These are phyloP conservation scores for Physaria fendleri DNA, from an alignment of 345 rosid genomes.

Conservation along the genomic window DNA sequence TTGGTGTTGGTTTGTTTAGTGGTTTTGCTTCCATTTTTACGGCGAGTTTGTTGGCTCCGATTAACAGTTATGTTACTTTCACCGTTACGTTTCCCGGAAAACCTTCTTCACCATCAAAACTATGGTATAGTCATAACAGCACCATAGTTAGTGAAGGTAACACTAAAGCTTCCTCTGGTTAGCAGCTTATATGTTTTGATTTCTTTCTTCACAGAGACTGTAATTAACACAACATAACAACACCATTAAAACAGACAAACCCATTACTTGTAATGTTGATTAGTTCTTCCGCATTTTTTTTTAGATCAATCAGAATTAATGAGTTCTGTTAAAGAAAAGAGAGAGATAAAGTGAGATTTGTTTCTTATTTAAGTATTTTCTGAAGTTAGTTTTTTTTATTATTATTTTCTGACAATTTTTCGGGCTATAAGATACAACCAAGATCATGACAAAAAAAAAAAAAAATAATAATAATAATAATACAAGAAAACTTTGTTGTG, in stretches of 20 bases:
- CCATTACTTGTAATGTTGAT: not conserved
- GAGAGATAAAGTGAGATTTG: constrained; percentile 7
- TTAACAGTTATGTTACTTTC: constrained; percentile 51
- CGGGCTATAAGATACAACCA: no score
- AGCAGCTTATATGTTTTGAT: constrained; percentile 34
- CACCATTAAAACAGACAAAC: not conserved
- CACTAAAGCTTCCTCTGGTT: constrained; percentile 35
- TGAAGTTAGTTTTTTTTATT: no score
- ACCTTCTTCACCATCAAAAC: constrained; percentile 73
- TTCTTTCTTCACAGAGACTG: constrained; percentile 13
- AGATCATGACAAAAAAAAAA: no score
- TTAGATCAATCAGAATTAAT: not conserved
- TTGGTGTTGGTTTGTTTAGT: constrained; percentile 50
- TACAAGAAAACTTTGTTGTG: no score
- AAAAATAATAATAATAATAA: no score
- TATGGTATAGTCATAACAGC: constrained; percentile 59
- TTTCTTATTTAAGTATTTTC: no score
- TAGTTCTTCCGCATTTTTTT: constrained; percentile 10
- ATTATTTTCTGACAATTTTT: no score
- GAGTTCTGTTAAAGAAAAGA: not conserved
- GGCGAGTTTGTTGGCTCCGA: constrained; percentile 40
- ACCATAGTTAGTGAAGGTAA: constrained; percentile 54
- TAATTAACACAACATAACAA: not conserved
- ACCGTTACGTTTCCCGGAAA: constrained; percentile 71
- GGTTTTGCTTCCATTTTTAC: constrained; percentile 60